Evolutionary conservation across 768 basidiomycete species (phyloP).

Genomic region (Hysterangium stoloniferum): DNA sequence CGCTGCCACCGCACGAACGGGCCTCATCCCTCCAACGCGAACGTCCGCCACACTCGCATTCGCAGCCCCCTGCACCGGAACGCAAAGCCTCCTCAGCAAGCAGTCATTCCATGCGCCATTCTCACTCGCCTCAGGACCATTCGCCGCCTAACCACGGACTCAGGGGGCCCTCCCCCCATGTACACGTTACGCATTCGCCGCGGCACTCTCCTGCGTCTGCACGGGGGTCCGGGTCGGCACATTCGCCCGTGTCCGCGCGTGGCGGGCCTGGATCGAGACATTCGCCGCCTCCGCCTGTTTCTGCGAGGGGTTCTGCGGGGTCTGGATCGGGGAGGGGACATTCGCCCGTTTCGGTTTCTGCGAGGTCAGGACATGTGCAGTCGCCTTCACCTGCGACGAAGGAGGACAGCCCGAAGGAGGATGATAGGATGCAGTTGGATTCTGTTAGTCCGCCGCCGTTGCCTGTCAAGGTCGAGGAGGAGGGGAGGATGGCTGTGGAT

Average conservation of each 20-base stretch:
- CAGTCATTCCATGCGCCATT: too few species aligned
- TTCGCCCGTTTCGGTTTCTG: neutral
- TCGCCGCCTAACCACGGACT: too few species aligned
- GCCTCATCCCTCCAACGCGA: neutral
- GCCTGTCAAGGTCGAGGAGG: neutral
- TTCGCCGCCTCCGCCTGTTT: neutral
- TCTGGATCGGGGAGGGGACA: neutral
- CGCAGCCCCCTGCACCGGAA: neutral
- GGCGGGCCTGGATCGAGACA: too few species aligned
- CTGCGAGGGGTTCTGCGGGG: neutral
- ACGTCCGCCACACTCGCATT: neutral
- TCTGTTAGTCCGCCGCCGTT: neutral
- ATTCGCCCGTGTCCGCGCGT: too few species aligned
- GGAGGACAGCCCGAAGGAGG: constrained; percentile 18
- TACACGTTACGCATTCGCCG: too few species aligned
- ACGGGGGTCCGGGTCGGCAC: too few species aligned
- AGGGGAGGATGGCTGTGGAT: neutral
- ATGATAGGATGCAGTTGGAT: constrained; percentile 52
- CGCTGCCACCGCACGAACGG: neutral
- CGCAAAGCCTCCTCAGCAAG: too few species aligned
- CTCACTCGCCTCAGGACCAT: too few species aligned
- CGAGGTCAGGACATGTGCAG: neutral
- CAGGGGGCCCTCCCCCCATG: too few species aligned
- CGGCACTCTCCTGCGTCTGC: too few species aligned
- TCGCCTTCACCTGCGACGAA: neutral